Percentiles rank a stretch among this genome's conserved stretches.
phyloP scores from a whole-genome alignment of 805 yeast genomes.

The Wickerhamiella allomyrinae region DNA sequence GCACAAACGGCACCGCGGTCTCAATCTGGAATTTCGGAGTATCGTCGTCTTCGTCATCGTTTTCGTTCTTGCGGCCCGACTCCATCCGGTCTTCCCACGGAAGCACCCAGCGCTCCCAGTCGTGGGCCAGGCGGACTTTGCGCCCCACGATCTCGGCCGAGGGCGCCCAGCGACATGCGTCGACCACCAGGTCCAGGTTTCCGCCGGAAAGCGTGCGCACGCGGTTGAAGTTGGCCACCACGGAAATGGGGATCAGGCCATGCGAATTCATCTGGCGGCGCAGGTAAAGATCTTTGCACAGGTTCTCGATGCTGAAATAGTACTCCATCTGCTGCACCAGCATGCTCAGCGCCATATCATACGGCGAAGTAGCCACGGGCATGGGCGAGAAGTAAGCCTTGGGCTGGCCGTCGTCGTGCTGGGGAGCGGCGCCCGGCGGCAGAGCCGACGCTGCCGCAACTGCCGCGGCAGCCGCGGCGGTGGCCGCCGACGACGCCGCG shows the following conservation, averaged over 20 bases:
- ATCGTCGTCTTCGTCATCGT: conserved; percentile 15
- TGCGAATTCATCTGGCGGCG: conserved; percentile 65
- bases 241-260: conserved; percentile 55
- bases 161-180: conserved; percentile 39
- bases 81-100: conserved; percentile 36
- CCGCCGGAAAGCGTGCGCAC: conserved; percentile 52
- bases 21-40: conserved; percentile 24
- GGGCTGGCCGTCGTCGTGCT: conserved; percentile 1
- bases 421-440: conserved; percentile 4
- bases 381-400: background rate
- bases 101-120: conserved; percentile 57
- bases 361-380: conserved; percentile 6
- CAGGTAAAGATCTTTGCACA: conserved; percentile 70
- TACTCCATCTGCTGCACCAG: conserved; percentile 62
- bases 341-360: conserved; percentile 14
- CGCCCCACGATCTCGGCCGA: conserved; percentile 39
- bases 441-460: conserved; percentile 6
- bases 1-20: conserved; percentile 26
- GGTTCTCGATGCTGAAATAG: conserved; percentile 78
- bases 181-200: conserved; percentile 36
- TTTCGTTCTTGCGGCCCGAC: conserved; percentile 32
- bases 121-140: conserved; percentile 45
- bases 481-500: conserved; percentile 6
- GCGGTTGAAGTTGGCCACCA: conserved; percentile 60
- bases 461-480: conserved; percentile 2